A percentile compares a stretch with the other conserved stretches of the same genome.
These are phyloP conservation scores for Daldinia caldariorum DNA, from an alignment of 495 filamentous ascomycete species.

Conservation along the genomic window DNA sequence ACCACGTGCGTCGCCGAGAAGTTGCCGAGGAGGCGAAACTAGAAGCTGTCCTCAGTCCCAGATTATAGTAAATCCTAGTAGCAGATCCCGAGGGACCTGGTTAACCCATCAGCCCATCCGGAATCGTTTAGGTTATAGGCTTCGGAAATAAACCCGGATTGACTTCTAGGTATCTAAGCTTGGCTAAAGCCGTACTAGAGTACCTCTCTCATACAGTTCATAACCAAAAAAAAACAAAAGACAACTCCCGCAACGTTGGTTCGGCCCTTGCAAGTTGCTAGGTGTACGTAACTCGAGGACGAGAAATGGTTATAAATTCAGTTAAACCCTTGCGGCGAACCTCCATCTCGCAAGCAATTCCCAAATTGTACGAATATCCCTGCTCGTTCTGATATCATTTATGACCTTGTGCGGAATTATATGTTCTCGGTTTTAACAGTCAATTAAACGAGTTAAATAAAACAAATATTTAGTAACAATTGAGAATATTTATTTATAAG, in stretches of 20 bases:
- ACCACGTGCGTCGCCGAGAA: background rate
- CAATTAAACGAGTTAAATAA: no score
- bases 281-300: background rate
- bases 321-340: slow-evolving; percentile 27
- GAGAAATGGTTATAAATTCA: slow-evolving; percentile 30
- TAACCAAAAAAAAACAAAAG: background rate
- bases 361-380: slow-evolving; percentile 19
- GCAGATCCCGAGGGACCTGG: slow-evolving; percentile 41
- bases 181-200: background rate
- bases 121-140: slow-evolving; percentile 26
- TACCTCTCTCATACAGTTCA: background rate
- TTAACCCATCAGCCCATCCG: slow-evolving; percentile 24
- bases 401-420: slow-evolving; percentile 15
- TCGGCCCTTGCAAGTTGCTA: slow-evolving; percentile 7
- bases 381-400: slow-evolving; percentile 33
- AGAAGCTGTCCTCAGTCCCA: background rate
- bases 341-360: slow-evolving; percentile 39
- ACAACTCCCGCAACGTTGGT: background rate
- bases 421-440: no score
- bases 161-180: background rate
- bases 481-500: no score
- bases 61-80: slow-evolving; percentile 33
- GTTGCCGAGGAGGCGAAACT: background rate
- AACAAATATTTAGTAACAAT: no score
- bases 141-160: slow-evolving; percentile 6